Evolutionary conservation across 805 yeast genomes (phyloP).

Genomic region (Lipomyces yamadae): DNA sequence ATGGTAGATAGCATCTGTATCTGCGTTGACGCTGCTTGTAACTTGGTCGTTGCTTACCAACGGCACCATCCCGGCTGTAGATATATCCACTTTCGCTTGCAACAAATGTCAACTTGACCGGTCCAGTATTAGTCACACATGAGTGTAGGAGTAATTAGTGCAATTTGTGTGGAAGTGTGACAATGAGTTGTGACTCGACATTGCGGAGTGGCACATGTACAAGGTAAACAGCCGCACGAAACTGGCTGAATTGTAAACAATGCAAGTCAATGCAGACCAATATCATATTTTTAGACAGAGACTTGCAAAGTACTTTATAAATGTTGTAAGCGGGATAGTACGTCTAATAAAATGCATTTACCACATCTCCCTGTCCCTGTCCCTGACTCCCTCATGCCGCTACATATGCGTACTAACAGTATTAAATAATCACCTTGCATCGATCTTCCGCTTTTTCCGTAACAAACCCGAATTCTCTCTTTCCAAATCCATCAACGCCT

Average conservation of each 20-base stretch:
- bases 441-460: background rate
- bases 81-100: background rate
- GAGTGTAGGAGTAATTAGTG: too few species aligned
- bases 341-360: background rate
- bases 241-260: too few species aligned
- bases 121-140: background rate
- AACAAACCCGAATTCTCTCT: conserved; percentile 55
- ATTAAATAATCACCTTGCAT: background rate
- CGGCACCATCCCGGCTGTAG: background rate
- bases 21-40: background rate
- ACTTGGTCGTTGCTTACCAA: background rate
- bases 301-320: background rate
- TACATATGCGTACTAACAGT: background rate
- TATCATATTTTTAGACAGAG: background rate
- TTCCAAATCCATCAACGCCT: conserved; percentile 92
- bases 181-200: too few species aligned
- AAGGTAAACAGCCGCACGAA: too few species aligned
- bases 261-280: too few species aligned
- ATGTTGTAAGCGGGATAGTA: background rate
- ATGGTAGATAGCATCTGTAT: background rate
- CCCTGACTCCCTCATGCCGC: background rate
- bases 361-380: background rate
- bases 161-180: too few species aligned
- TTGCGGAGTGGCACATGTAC: too few species aligned
- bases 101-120: background rate